A percentile compares a stretch with the other conserved stretches of the same genome.
Conservation (phyloP, 2,329 filamentous ascomycete species). For the Tolypocladium paradoxum region DNA sequence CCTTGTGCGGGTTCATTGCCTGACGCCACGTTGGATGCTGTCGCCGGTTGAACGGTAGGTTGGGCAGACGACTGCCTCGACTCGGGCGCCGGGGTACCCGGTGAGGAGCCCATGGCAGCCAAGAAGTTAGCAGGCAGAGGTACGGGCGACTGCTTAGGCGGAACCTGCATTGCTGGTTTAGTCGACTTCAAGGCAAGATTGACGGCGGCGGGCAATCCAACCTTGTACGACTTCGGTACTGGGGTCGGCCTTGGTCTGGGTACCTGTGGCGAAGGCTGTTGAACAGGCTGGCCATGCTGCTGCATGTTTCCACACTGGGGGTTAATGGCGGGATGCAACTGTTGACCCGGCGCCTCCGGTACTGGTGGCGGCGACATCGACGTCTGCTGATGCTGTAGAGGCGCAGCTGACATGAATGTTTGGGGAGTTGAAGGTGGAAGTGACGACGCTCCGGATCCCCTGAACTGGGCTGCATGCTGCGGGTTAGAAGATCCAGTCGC, state of each 20-base stretch:
- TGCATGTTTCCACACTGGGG: background rate
- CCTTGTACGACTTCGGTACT: slow-evolving; percentile 20
- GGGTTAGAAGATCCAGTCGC: background rate
- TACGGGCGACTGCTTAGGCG: slow-evolving; percentile 31
- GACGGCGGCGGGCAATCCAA: slow-evolving; percentile 15
- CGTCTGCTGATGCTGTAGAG: slow-evolving; percentile 6
- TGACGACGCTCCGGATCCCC: background rate
- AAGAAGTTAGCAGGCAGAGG: slow-evolving; percentile 32
- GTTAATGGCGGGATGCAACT: background rate
- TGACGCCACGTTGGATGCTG: background rate
- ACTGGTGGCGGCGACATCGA: slow-evolving; percentile 3
- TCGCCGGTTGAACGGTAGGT: background rate
- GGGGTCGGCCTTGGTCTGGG: slow-evolving; percentile 14
- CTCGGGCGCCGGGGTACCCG: slow-evolving; percentile 6
- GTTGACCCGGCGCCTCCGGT: background rate
- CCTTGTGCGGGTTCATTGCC: background rate
- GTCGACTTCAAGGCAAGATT: slow-evolving; percentile 13
- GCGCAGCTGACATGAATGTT: background rate
- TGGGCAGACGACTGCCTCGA: background rate
- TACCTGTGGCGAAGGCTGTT: slow-evolving; percentile 2
- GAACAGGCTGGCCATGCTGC: background rate
- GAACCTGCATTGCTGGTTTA: slow-evolving; percentile 20
- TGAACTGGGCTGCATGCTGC: background rate
- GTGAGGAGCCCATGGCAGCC: slow-evolving; percentile 25
- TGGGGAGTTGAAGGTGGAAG: background rate